Evolutionary conservation across 2,329 filamentous ascomycete species (phyloP).

Genomic region (Ciborinia camelliae): DNA sequence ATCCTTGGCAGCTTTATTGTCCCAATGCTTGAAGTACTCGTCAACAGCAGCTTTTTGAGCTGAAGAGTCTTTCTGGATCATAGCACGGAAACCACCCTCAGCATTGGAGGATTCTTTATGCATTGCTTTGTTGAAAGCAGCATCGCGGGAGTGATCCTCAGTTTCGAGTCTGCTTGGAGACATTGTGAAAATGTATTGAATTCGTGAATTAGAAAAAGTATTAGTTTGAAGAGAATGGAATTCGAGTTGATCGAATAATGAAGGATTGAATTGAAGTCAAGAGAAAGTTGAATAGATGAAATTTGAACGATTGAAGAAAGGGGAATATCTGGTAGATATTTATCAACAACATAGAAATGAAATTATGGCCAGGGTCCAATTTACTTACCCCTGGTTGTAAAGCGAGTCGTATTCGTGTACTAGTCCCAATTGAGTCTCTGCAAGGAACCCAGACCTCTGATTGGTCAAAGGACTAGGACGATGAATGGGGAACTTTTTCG

Average conservation of each 20-base stretch:
- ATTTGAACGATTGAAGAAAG: conserved; percentile 1
- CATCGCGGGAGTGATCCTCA: conserved; percentile 84
- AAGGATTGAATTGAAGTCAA: conserved; percentile 12
- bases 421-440: background rate
- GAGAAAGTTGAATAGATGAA: background rate
- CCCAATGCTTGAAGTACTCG: conserved; percentile 96
- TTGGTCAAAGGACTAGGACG: background rate
- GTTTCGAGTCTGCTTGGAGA: conserved; percentile 19
- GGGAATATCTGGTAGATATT: conserved; percentile 18
- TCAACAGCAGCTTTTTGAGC: conserved; percentile 80
- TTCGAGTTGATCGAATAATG: conserved; percentile 22
- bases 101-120: conserved; percentile 68
- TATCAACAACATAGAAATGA: background rate
- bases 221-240: conserved; percentile 4
- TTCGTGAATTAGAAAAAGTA: conserved; percentile 12
- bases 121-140: conserved; percentile 83
- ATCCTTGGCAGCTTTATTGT: conserved; percentile 71
- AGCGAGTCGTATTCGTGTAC: conserved; percentile 18
- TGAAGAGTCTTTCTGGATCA: conserved; percentile 75
- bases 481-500: conserved; percentile 9
- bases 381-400: background rate
- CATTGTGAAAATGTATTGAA: conserved; percentile 16
- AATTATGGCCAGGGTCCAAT: conserved; percentile 15
- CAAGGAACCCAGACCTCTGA: background rate
- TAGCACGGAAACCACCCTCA: conserved; percentile 71